These are phyloP conservation scores for Stephania japonica DNA, from an alignment of 164 flowering plant genomes.

Conservation along the genomic window DNA sequence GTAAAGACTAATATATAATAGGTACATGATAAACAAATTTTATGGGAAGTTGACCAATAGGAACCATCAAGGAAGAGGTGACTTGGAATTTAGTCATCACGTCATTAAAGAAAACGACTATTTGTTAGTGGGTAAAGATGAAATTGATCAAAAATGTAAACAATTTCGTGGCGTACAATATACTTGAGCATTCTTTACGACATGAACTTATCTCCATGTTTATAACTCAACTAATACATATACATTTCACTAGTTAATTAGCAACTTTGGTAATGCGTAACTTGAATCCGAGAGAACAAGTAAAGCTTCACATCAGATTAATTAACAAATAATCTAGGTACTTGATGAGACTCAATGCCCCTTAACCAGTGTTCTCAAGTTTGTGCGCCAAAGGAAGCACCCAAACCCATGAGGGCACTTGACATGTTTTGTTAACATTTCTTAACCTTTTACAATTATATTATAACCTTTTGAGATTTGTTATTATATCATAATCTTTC, in stretches of 20 bases:
- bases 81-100: slow-evolving; percentile 9
- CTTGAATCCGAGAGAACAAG: background rate
- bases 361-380: no score
- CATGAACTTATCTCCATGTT: background rate
- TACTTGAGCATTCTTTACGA: background rate
- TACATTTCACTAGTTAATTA: background rate
- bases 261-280: background rate
- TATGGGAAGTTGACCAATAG: background rate
- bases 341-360: no score
- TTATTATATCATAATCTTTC: no score
- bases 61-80: background rate
- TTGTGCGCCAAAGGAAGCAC: no score
- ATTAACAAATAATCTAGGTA: background rate
- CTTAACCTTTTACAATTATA: no score
- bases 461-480: no score
- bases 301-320: no score
- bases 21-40: background rate
- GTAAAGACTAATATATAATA: background rate
- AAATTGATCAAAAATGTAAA: background rate
- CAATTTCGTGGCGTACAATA: slow-evolving; percentile 8
- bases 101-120: background rate
- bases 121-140: slow-evolving; percentile 6
- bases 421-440: no score
- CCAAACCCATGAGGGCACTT: no score
- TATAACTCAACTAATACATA: background rate